Evolutionary conservation across 805 yeast species (phyloP).

Genomic region (Zygosaccharomyces kombuchaensis): DNA sequence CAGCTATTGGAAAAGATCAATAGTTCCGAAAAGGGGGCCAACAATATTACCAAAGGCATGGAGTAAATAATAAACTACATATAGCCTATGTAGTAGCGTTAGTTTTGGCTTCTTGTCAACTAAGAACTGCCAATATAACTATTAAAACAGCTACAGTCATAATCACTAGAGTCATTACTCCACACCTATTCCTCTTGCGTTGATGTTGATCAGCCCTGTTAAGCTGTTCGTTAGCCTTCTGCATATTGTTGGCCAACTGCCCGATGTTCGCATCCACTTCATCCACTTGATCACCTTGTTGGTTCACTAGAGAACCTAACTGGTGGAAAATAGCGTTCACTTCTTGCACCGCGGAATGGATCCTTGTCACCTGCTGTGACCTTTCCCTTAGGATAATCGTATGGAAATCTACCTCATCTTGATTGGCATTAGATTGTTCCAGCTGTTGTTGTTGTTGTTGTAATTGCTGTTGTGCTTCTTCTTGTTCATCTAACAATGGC

Average conservation of each 20-base stretch:
- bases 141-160: constrained; percentile 55
- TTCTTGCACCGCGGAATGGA: constrained; percentile 75
- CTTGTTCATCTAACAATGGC: constrained; percentile 38
- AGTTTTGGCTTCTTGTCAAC: constrained; percentile 7
- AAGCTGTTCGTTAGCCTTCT: constrained; percentile 67
- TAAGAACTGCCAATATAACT: constrained; percentile 48
- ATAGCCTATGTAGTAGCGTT: background rate
- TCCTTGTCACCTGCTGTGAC: constrained; percentile 63
- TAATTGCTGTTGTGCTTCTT: constrained; percentile 12
- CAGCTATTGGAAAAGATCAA: constrained; percentile 13
- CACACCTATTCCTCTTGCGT: constrained; percentile 64
- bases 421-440: constrained; percentile 34
- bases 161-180: constrained; percentile 59
- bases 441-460: constrained; percentile 32
- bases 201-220: constrained; percentile 73
- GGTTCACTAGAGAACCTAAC: constrained; percentile 67
- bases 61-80: background rate
- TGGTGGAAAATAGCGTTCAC: constrained; percentile 83
- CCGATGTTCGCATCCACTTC: constrained; percentile 76
- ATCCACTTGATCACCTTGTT: constrained; percentile 83
- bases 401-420: constrained; percentile 61
- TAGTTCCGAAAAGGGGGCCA: background rate
- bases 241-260: constrained; percentile 58
- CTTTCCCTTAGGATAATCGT: constrained; percentile 64
- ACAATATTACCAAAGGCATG: background rate